Evolutionary conservation across 805 yeast species (phyloP).

Genomic region (Kodamaea kakaduensis): DNA sequence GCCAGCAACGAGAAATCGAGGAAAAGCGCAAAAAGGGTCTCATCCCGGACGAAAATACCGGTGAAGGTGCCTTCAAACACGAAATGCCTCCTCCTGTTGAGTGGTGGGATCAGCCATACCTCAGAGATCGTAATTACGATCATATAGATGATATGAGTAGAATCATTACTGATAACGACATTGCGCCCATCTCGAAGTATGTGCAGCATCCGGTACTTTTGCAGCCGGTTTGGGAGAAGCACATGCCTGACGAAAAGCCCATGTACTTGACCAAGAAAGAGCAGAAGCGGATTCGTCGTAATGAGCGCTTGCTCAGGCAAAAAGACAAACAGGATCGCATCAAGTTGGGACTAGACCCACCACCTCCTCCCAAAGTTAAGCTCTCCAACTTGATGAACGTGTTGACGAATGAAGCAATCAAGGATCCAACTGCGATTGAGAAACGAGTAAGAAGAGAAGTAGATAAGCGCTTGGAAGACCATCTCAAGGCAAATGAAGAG

Average conservation of each 20-base stretch:
- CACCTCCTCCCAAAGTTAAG: conserved; percentile 87
- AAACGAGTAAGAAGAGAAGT: conserved; percentile 65
- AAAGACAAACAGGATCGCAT: conserved; percentile 76
- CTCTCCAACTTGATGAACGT: conserved; percentile 83
- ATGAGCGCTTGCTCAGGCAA: conserved; percentile 57
- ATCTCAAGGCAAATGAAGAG: conserved; percentile 55
- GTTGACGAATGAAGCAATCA: conserved; percentile 75
- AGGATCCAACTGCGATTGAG: conserved; percentile 88
- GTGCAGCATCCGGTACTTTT: conserved; percentile 80
- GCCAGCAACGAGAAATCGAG: conserved; percentile 15
- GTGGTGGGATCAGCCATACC: conserved; percentile 83
- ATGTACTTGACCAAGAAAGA: conserved; percentile 74
- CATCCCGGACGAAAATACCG: conserved; percentile 47
- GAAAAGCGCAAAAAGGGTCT: conserved; percentile 39
- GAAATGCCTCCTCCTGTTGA: conserved; percentile 61
- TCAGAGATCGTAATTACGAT: conserved; percentile 37
- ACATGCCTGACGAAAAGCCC: conserved; percentile 37
- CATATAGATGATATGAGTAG: conserved; percentile 24
- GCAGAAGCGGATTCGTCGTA: conserved; percentile 64
- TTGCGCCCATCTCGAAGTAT: conserved; percentile 58
- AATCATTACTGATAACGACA: conserved; percentile 33
- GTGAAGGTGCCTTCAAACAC: conserved; percentile 53
- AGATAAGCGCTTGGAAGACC: conserved; percentile 54
- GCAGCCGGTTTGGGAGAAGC: conserved; percentile 53
- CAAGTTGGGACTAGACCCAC: conserved; percentile 74